Base-by-base conservation (phyloP, 352 stramenopile species). In the Pythium phragmitis region DNA sequence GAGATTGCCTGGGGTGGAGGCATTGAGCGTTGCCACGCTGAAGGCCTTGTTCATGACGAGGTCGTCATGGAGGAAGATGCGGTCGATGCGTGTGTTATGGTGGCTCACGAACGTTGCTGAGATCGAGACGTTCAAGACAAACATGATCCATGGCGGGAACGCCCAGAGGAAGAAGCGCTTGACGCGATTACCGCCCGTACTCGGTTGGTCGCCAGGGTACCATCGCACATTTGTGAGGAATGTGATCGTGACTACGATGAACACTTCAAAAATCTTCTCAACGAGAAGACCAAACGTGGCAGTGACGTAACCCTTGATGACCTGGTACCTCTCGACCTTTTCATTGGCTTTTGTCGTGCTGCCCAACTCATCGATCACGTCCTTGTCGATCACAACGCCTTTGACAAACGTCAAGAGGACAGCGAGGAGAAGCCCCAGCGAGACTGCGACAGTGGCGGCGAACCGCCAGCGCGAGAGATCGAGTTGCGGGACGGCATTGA, bases 111-210 rank as follows among this genome's bases (percentile, higher is more conserved):
- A 80, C 64, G 74, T 68, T 39, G 62, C 67, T 0, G 76, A 65
- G 56, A 84, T 68, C 4, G 68, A 73, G n/a, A 81, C 67, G 41
- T 77, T 80, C 19, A 84, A 23, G 13, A 80, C 41, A 62, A 71
- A 84, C 63, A 74, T 72, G n/a, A 81, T 62, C 33, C 70, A 41
- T 6, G 73, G 75, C 7, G 37, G 47, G 54, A 84, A 78, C 58
- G 52, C 67, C 55, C 68, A 75, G 2, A 81, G 50, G 13, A 60
- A 51, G 7, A 66, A 30, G 9, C 48, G 58, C 64, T 84, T 84
- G 66, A 81, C 34, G 7, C 48, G 67, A 12, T 63, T 64, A 9
- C 48, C 47, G 0, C 72, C 69, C 1, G 63, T n/a, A 23, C 30
- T 36, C 7, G 69, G 63, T 14, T 67, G 56, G 19, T 82, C 69